Evolutionary conservation across 1,139 yeast species (phyloP), one percentile per base, ranked within the genome.

Genomic region (Saccharomyces hybrid): DNA sequence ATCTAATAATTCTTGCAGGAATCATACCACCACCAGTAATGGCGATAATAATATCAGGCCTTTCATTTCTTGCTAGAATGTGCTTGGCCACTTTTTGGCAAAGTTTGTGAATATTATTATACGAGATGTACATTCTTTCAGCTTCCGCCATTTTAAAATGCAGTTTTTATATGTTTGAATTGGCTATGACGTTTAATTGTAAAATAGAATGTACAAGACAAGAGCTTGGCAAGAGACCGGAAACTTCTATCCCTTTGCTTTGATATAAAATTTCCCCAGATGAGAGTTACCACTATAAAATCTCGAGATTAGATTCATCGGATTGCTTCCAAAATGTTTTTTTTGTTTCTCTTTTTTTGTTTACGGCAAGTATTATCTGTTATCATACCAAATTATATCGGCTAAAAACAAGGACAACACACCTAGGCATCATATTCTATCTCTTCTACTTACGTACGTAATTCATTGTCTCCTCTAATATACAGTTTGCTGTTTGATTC

Each of bases 1-100:
- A 84, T 71, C 98, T 82, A 65, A 91, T 80, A 75, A 91, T 91
- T 70, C 98, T 82, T 29, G 98, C 97, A 16, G 98, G 98, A 59
- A 91, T 91, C 73, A 91, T 87, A 4, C 98, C 98, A 65, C 98
- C 96, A 59, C 96, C 96, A 66, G 80, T 81, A 66, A 91, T 88
- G 64, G 97, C 97, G 59, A 91, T 84, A 73, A 91, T 89, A 61
- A 89, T 78, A 72, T 88, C 93, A 29, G 97, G 97, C 66, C 84
- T 81, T 44, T 76, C 77, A 48, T 73, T 68, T 71, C 81, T 84
- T 50, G 76, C 78, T 71, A 86, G 80, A 67, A 90, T 82, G 60
- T 78, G 78, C 57, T 77, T 82, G 21, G 97, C 96, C 28, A 86
- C 78, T 68, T 85, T 84, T 74, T 90, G 96, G 72, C 97, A 91